Conservation (phyloP, 495 filamentous ascomycete genomes). For the Baudoinia panamericana region DNA sequence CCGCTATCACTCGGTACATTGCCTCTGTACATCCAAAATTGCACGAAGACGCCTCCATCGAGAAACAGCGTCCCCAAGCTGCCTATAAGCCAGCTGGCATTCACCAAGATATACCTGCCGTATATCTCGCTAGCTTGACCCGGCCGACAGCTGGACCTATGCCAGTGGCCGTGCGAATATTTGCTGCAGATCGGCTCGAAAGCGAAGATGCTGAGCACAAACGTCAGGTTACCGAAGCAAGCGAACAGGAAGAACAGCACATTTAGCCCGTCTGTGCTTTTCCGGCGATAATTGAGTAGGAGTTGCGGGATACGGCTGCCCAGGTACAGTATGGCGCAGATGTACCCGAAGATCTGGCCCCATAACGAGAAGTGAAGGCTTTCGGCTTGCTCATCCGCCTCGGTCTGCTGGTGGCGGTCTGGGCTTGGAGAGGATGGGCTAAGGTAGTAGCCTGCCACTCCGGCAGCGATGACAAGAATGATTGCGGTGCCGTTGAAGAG, state of each 20-base stretch:
- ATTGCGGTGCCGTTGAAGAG: constrained; percentile 61
- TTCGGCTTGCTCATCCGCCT: constrained; percentile 16
- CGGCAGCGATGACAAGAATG: constrained; percentile 65
- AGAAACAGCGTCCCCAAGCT: constrained; percentile 76
- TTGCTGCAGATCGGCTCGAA: constrained; percentile 49
- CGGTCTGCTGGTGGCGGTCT: constrained; percentile 19
- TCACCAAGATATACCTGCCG: constrained; percentile 68
- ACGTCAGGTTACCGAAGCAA: constrained; percentile 85
- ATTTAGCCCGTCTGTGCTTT: constrained; percentile 61
- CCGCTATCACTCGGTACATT: constrained; percentile 23
- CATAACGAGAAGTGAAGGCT: constrained; percentile 51
- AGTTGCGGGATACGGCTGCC: constrained; percentile 80
- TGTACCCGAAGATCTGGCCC: constrained; percentile 42
- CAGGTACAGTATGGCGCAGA: constrained; percentile 64
- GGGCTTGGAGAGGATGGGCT: constrained; percentile 33
- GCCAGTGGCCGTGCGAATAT: constrained; percentile 11
- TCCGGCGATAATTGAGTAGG: constrained; percentile 75
- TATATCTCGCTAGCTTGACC: constrained; percentile 51
- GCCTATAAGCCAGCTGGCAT: constrained; percentile 77
- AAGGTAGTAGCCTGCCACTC: constrained; percentile 75
- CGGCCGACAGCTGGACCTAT: constrained; percentile 21
- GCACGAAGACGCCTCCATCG: constrained; percentile 74
- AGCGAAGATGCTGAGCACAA: constrained; percentile 80
- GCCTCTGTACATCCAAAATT: constrained; percentile 74
- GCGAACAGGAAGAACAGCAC: constrained; percentile 80